Percentiles rank a stretch among this genome's conserved stretches.
phyloP scores from a whole-genome alignment of 192 early-diverging fungal species.

The Backusella sp. region DNA sequence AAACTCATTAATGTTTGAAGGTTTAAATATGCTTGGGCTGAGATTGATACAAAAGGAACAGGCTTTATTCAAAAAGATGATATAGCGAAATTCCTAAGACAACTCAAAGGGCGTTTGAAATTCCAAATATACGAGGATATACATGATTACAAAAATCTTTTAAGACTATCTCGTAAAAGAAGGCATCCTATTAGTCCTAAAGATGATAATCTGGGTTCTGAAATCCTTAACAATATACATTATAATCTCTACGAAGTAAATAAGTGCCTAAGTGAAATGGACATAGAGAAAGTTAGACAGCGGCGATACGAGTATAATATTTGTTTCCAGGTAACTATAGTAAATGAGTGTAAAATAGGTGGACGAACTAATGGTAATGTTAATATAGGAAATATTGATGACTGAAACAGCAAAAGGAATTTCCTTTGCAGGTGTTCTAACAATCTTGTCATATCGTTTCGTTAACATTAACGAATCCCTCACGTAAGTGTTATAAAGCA shows the following conservation, averaged over 20 bases:
- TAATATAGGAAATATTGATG: conserved; percentile 29
- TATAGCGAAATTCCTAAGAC: conserved; percentile 20
- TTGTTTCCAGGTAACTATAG: conserved; percentile 36
- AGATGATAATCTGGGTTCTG: not conserved
- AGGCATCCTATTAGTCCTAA: not conserved
- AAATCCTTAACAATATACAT: not conserved
- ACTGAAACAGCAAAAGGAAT: conserved; percentile 31
- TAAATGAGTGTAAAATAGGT: not conserved
- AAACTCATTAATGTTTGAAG: conserved; percentile 4
- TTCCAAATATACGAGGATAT: conserved; percentile 28
- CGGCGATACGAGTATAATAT: conserved; percentile 44
- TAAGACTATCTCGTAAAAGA: not conserved
- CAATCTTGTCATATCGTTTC: conserved; percentile 28
- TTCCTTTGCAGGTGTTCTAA: conserved; percentile 26
- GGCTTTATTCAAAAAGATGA: conserved; percentile 32
- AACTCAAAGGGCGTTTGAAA: conserved; percentile 16
- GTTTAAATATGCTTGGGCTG: conserved; percentile 38
- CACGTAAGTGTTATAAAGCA: conserved; percentile 18
- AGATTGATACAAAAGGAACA: conserved; percentile 31
- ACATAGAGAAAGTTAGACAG: conserved; percentile 23
- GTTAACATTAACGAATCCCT: conserved; percentile 21
- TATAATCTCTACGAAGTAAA: conserved; percentile 25
- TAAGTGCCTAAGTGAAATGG: conserved; percentile 27
- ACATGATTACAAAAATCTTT: not conserved
- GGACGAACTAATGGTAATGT: not conserved